Conservation (phyloP, 192 early-diverging fungal genomes). For the Podila horticola region DNA sequence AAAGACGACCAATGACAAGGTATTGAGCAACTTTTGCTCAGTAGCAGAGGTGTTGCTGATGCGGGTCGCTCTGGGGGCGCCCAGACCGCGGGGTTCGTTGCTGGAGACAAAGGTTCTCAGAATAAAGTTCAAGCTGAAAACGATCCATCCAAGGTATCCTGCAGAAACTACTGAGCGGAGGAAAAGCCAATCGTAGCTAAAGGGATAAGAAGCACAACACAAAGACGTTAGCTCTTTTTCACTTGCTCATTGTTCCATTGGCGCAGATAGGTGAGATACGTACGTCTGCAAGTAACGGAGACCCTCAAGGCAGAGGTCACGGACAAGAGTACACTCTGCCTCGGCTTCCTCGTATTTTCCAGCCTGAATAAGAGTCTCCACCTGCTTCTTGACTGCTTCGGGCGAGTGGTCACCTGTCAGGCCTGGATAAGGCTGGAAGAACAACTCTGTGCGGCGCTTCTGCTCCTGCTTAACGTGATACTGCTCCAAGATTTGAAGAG, state of each 20-base stretch:
- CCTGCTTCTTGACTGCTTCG: slow-evolving; percentile 60
- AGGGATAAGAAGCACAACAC: background rate
- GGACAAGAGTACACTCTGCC: slow-evolving; percentile 66
- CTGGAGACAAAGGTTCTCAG: slow-evolving; percentile 70
- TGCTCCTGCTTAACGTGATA: slow-evolving; percentile 87
- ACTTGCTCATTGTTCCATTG: background rate
- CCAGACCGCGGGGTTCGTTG: slow-evolving; percentile 23
- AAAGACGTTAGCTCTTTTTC: background rate
- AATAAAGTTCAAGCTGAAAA: slow-evolving; percentile 84
- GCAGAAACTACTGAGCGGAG: slow-evolving; percentile 82
- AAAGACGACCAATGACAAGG: slow-evolving; percentile 52
- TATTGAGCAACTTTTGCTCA: slow-evolving; percentile 41
- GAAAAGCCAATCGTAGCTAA: slow-evolving; percentile 92
- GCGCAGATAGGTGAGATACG: background rate
- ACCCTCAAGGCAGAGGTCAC: slow-evolving; percentile 79
- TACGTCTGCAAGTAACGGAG: slow-evolving; percentile 92
- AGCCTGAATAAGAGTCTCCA: slow-evolving; percentile 69
- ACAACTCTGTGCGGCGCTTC: slow-evolving; percentile 81
- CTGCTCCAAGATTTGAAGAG: slow-evolving; percentile 86
- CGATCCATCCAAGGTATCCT: slow-evolving; percentile 94
- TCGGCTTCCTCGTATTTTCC: slow-evolving; percentile 77
- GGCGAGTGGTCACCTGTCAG: slow-evolving; percentile 68
- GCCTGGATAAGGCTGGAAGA: slow-evolving; percentile 80
- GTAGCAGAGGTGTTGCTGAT: slow-evolving; percentile 2
- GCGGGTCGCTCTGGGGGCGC: slow-evolving; percentile 6